A percentile compares a stretch with the other conserved stretches of the same genome.
Conservation (phyloP, 148 eudicot species). For the Vaccinium myrtillus region DNA sequence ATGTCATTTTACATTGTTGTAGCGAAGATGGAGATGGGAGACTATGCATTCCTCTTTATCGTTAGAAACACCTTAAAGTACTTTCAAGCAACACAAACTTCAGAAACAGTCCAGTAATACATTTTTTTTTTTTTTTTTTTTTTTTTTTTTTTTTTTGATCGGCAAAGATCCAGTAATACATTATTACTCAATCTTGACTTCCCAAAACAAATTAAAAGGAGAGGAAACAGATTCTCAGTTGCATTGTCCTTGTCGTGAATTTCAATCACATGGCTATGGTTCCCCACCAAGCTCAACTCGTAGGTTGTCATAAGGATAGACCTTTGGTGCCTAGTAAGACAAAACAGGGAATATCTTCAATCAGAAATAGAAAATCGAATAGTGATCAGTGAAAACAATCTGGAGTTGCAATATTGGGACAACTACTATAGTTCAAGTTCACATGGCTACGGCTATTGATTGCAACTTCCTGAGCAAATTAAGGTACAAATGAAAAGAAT, state of each 20-base stretch:
- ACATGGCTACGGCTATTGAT: background rate
- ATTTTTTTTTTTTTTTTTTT: too few relatives aligned
- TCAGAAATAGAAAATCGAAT: background rate
- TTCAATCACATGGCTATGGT: conserved; percentile 32
- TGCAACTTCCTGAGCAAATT: background rate
- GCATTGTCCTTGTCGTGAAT: background rate
- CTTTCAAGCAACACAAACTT: conserved; percentile 1
- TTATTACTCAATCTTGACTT: conserved; percentile 3
- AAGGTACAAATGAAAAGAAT: background rate
- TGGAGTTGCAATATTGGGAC: background rate
- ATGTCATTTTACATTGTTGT: background rate
- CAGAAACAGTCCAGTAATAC: background rate
- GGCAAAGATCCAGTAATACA: too few relatives aligned
- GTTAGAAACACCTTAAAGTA: background rate
- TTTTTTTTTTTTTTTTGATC: too few relatives aligned
- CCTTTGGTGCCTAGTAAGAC: conserved; percentile 66
- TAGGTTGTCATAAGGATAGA: conserved; percentile 79
- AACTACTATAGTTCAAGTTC: background rate
- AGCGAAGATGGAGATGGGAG: background rate
- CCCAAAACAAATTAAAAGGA: conserved; percentile 9
- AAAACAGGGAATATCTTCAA: conserved; percentile 12
- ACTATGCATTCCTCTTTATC: background rate
- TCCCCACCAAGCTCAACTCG: conserved; percentile 85
- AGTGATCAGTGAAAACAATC: background rate
- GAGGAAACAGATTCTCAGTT: background rate